A percentile compares a stretch with the other conserved stretches of the same genome.
Conservation (phyloP, 352 stramenopile genomes). For the Phytophthora uliginosa region DNA sequence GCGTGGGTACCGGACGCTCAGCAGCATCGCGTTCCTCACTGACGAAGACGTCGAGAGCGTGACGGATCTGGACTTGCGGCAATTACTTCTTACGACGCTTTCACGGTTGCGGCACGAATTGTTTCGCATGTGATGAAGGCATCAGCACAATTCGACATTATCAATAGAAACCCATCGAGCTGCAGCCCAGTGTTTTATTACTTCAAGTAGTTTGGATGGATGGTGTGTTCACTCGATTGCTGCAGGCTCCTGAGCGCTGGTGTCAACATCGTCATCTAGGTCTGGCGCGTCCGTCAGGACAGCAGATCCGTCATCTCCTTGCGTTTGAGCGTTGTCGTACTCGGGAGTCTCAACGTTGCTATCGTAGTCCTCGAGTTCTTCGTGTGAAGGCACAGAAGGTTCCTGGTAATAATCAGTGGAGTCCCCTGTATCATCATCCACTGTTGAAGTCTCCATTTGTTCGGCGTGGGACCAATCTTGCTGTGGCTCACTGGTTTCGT, state of each 20-base stretch:
- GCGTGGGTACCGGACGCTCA: slow-evolving; percentile 76
- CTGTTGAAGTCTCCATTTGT: not conserved
- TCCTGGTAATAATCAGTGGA: slow-evolving; percentile 12
- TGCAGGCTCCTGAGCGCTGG: not conserved
- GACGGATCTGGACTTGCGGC: slow-evolving; percentile 41
- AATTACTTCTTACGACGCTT: slow-evolving; percentile 74
- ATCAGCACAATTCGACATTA: slow-evolving; percentile 6
- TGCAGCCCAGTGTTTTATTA: not conserved
- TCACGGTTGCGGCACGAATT: slow-evolving; percentile 80
- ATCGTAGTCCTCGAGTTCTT: slow-evolving; percentile 11
- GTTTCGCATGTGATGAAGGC: slow-evolving; percentile 79
- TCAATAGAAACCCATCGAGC: slow-evolving; percentile 22
- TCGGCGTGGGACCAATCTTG: slow-evolving; percentile 15
- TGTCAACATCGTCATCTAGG: not conserved
- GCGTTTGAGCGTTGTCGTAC: not conserved
- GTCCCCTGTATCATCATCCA: slow-evolving; percentile 7
- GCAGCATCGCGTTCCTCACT: slow-evolving; percentile 86
- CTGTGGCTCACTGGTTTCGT: not conserved
- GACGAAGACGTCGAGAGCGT: slow-evolving; percentile 69
- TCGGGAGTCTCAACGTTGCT: not conserved
- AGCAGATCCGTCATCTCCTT: not conserved
- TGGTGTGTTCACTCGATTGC: not conserved
- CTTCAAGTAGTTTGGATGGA: not conserved
- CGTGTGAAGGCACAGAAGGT: not conserved
- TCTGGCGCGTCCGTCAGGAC: not conserved